A percentile compares a stretch with the other conserved stretches of the same genome.
Evolutionary conservation across 352 stramenopile species (phyloP).

Genomic region (Thraustochytrium striatum): DNA sequence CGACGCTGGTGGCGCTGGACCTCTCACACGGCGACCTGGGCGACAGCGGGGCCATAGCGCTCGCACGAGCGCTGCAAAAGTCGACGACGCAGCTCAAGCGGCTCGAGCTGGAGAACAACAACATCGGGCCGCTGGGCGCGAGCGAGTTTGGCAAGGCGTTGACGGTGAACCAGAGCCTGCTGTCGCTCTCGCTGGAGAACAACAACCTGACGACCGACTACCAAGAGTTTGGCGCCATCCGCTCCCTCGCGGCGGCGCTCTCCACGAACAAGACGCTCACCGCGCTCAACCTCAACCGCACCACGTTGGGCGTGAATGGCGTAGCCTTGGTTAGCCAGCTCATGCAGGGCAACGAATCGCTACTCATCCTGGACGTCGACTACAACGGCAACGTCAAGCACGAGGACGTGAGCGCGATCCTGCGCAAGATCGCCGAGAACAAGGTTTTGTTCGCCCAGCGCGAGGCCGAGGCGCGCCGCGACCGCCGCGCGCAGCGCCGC

Average conservation of each 20-base stretch:
- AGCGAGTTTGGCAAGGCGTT: background rate
- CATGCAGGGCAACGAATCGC: conserved; percentile 13
- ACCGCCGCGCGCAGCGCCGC: background rate
- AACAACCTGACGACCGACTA: conserved; percentile 41
- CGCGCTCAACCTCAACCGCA: conserved; percentile 22
- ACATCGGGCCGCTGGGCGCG: conserved; percentile 6
- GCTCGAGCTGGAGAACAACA: conserved; percentile 10
- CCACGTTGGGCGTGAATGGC: conserved; percentile 28
- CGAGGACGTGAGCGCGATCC: background rate
- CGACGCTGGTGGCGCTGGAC: conserved; percentile 37
- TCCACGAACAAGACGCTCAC: background rate
- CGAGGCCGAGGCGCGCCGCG: background rate
- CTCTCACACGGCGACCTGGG: conserved; percentile 19
- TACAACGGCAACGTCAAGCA: conserved; percentile 10
- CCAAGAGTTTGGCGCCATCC: conserved; percentile 18
- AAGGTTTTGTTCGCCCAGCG: background rate
- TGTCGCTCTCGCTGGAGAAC: conserved; percentile 34
- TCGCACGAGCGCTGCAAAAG: background rate
- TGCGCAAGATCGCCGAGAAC: background rate
- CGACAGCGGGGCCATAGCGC: background rate
- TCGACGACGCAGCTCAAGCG: background rate
- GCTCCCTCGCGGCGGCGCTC: background rate
- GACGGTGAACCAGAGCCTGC: background rate
- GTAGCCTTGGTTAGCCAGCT: background rate
- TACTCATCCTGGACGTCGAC: conserved; percentile 20